These are phyloP conservation scores for Aureobasidium sp. DNA, from an alignment of 2,329 filamentous ascomycete species.

Conservation along the genomic window DNA sequence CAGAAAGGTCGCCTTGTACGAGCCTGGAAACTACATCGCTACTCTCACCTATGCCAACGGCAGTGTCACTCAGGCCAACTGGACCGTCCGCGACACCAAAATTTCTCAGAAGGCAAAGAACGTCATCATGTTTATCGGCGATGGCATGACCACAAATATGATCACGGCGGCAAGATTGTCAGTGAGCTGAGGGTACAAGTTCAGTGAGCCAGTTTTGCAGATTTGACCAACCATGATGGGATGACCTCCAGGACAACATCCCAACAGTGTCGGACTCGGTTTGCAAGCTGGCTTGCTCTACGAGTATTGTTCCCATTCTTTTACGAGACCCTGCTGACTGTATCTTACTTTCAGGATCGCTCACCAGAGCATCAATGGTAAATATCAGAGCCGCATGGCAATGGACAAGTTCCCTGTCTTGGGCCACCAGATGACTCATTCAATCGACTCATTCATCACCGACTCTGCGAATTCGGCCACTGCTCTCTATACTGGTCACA, in stretches of 20 bases:
- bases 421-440: conserved; percentile 91
- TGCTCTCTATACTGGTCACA: conserved; percentile 85
- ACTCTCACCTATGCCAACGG: conserved; percentile 80
- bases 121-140: conserved; percentile 85
- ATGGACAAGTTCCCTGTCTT: conserved; percentile 86
- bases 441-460: conserved; percentile 86
- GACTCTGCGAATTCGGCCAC: conserved; percentile 89
- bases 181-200: too few species aligned
- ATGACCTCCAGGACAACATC: too few species aligned
- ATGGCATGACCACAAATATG: conserved; percentile 77
- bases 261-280: too few species aligned
- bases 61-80: conserved; percentile 76
- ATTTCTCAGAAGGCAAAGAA: conserved; percentile 83
- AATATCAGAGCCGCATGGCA: conserved; percentile 76
- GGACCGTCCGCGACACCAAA: conserved; percentile 77
- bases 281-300: too few species aligned
- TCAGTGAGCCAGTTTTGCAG: too few species aligned
- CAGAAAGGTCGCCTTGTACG: too few species aligned
- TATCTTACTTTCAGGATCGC: conserved; percentile 59
- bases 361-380: conserved; percentile 86
- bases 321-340: too few species aligned
- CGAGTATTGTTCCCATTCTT: too few species aligned
- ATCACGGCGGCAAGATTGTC: conserved; percentile 82
- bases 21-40: conserved; percentile 83
- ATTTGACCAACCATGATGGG: too few species aligned